phyloP scores from a whole-genome alignment of 495 filamentous ascomycete species.

The Penicillium angulare region DNA sequence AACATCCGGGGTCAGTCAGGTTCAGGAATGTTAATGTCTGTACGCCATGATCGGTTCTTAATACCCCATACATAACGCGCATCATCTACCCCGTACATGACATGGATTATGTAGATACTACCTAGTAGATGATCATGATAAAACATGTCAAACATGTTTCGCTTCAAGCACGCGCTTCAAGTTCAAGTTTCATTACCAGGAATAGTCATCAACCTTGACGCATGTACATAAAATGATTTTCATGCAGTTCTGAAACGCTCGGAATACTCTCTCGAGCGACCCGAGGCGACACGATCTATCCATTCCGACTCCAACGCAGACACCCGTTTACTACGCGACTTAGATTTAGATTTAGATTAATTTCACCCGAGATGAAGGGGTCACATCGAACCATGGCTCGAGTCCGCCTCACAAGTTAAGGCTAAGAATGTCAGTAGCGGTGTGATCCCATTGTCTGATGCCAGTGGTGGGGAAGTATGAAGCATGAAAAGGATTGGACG shows the following conservation, averaged over 20 bases:
- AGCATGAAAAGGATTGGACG: background rate
- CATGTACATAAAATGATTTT: background rate
- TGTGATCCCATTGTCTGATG: slow-evolving; percentile 12
- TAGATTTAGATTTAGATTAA: background rate
- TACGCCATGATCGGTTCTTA: too few relatives aligned
- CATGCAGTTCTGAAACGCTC: background rate
- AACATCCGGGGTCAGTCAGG: slow-evolving; percentile 7
- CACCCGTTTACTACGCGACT: background rate
- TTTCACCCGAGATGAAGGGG: slow-evolving; percentile 15
- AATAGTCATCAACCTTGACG: background rate
- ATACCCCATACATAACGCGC: too few relatives aligned
- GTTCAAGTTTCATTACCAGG: slow-evolving; percentile 5
- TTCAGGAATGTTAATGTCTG: slow-evolving; percentile 21
- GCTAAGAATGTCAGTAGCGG: slow-evolving; percentile 21
- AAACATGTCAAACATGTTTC: slow-evolving; percentile 13
- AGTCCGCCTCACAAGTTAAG: background rate
- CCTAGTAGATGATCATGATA: too few relatives aligned
- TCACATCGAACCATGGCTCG: slow-evolving; percentile 24
- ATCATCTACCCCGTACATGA: too few relatives aligned
- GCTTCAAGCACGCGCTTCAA: background rate
- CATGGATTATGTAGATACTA: too few relatives aligned
- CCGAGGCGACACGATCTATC: background rate
- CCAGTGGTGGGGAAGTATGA: slow-evolving; percentile 3
- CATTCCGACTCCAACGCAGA: background rate
- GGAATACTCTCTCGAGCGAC: background rate